Conservation (phyloP, 1,139 yeast genomes). For the Blastobotrys malaysiensis region DNA sequence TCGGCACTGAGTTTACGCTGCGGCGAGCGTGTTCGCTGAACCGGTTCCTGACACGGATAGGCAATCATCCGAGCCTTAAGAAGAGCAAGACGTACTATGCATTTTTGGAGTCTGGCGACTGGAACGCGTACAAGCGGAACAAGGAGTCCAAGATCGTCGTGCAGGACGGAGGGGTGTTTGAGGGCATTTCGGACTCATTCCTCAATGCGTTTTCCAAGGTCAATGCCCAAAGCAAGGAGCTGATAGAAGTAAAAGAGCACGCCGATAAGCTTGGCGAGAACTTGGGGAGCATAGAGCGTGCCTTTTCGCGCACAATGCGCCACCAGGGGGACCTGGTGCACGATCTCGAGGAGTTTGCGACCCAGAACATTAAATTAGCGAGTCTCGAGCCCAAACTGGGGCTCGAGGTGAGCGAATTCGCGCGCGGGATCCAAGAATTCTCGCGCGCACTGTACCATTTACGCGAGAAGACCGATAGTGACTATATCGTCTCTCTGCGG, state of each 20-base stretch:
- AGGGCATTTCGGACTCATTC: constrained; percentile 72
- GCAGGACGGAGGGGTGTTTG: constrained; percentile 42
- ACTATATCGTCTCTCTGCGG: constrained; percentile 73
- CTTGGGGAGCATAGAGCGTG: constrained; percentile 68
- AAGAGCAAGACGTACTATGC: constrained; percentile 67
- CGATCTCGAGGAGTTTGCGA: constrained; percentile 68
- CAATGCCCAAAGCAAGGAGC: constrained; percentile 69
- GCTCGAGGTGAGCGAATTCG: constrained; percentile 49
- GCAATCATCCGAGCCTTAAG: constrained; percentile 66
- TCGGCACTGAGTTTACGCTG: constrained; percentile 70
- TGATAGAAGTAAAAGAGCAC: constrained; percentile 75
- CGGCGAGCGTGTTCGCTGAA: constrained; percentile 81
- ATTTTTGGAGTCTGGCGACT: constrained; percentile 75
- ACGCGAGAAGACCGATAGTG: constrained; percentile 67
- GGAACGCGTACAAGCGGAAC: constrained; percentile 72
- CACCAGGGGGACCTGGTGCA: constrained; percentile 66
- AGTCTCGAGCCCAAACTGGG: constrained; percentile 45
- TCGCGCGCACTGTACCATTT: constrained; percentile 44
- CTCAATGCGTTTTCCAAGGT: constrained; percentile 88
- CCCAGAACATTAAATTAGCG: constrained; percentile 64
- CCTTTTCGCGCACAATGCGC: constrained; percentile 66
- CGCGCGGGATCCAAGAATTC: constrained; percentile 47
- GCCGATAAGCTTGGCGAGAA: constrained; percentile 82
- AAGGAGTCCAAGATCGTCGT: constrained; percentile 31
- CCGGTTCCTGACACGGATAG: constrained; percentile 66